phyloP scores from a whole-genome alignment of 2,329 filamentous ascomycete genomes.

The Xylariaceae sp. region DNA sequence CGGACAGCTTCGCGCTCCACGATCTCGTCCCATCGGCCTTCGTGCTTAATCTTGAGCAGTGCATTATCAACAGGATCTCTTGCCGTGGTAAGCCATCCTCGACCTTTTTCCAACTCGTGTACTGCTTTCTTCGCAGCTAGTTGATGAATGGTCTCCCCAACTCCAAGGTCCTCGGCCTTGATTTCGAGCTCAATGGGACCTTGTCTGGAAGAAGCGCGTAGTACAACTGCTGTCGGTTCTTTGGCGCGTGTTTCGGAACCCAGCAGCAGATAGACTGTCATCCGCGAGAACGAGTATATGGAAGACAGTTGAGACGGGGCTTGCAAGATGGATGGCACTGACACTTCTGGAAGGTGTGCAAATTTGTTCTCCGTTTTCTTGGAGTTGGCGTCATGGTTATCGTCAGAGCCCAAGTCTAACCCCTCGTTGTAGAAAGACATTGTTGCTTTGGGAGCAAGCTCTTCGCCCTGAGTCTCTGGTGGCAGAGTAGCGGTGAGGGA shows the following conservation, averaged over 20 bases:
- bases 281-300: conserved; percentile 11
- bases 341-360: conserved; percentile 3
- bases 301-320: conserved; percentile 6
- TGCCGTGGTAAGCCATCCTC: conserved; percentile 9
- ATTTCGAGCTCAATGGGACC: conserved; percentile 14
- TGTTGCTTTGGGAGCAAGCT: not conserved
- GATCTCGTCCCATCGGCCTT: conserved; percentile 4
- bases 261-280: conserved; percentile 13
- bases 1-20: conserved; percentile 10
- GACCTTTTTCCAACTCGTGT: conserved; percentile 11
- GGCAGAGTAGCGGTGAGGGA: too few relatives aligned
- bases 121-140: conserved; percentile 12
- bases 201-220: conserved; percentile 9
- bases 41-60: conserved; percentile 3
- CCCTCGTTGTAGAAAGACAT: conserved; percentile 8
- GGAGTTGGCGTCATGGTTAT: not conserved
- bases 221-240: conserved; percentile 10
- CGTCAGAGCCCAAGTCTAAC: not conserved
- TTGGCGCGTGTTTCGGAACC: conserved; percentile 5
- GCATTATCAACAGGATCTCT: not conserved
- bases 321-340: conserved; percentile 8
- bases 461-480: too few relatives aligned
- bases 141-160: conserved; percentile 14
- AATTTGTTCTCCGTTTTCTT: not conserved
- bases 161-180: conserved; percentile 11